Evolutionary conservation across 148 eudicot species (phyloP).

Genomic region (Silene latifolia): DNA sequence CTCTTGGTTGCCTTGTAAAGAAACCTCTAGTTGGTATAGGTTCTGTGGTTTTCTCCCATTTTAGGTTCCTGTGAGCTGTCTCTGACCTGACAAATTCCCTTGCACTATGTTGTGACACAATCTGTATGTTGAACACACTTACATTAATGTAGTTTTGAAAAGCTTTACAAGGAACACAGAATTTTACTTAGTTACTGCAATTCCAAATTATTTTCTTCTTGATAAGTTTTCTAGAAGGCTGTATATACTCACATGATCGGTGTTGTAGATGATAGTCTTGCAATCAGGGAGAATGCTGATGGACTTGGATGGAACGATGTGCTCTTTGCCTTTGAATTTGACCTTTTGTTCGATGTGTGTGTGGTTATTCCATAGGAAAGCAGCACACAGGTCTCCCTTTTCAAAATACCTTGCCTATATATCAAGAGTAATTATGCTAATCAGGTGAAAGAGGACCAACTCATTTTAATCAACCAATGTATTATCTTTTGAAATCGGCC

Average conservation of each 20-base stretch:
- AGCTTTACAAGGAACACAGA: too few species aligned
- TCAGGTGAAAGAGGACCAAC: not conserved
- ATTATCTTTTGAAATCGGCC: not conserved
- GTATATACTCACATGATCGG: constrained; percentile 42
- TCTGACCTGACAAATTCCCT: constrained; percentile 48
- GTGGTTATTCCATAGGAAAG: constrained; percentile 68
- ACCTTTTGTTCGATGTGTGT: constrained; percentile 27
- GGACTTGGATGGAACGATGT: constrained; percentile 57
- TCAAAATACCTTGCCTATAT: constrained; percentile 51
- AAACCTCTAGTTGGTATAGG: constrained; percentile 34
- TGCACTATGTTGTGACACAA: constrained; percentile 67
- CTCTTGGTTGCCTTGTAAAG: constrained; percentile 40
- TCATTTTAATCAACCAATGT: not conserved
- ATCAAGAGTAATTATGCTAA: not conserved
- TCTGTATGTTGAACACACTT: constrained; percentile 30
- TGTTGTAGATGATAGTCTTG: constrained; percentile 64
- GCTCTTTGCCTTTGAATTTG: constrained; percentile 51
- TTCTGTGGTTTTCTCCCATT: constrained; percentile 68
- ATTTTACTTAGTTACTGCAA: not conserved
- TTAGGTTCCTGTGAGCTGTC: constrained; percentile 33
- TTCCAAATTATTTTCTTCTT: not conserved
- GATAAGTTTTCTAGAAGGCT: not conserved
- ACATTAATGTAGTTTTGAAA: not conserved
- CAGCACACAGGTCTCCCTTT: constrained; percentile 58
- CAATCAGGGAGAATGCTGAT: constrained; percentile 92